A percentile compares a stretch with the other conserved stretches of the same genome.
These are phyloP conservation scores for Chaetomiaceae sp. DNA, from an alignment of 2,329 filamentous ascomycete species.

Conservation along the genomic window DNA sequence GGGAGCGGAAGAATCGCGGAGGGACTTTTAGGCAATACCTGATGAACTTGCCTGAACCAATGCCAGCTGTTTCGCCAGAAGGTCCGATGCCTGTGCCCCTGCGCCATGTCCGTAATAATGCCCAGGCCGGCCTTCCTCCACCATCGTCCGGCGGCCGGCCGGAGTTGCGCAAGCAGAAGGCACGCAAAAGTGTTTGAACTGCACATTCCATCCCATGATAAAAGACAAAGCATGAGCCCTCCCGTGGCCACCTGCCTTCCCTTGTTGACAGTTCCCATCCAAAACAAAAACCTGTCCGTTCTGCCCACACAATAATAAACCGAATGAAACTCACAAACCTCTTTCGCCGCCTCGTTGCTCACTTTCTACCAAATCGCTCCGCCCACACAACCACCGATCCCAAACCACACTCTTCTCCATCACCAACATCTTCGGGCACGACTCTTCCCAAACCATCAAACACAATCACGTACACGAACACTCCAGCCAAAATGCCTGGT, in stretches of 20 bases:
- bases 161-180: neutral
- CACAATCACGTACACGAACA: neutral
- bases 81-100: neutral
- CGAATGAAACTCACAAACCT: conserved; percentile 22
- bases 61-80: neutral
- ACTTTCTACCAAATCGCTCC: conserved; percentile 15
- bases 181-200: too few relatives aligned
- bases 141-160: conserved; percentile 28
- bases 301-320: neutral
- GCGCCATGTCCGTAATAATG: conserved; percentile 24
- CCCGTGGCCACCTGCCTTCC: neutral
- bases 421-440: conserved; percentile 13
- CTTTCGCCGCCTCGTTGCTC: conserved; percentile 24
- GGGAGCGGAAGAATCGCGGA: too few relatives aligned
- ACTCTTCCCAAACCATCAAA: conserved; percentile 9
- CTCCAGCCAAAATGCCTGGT: conserved; percentile 20
- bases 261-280: neutral
- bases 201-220: neutral
- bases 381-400: conserved; percentile 16
- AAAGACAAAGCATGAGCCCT: neutral
- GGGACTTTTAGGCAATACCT: too few relatives aligned
- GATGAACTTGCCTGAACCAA: too few relatives aligned
- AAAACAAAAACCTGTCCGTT: neutral
- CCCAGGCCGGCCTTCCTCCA: conserved; percentile 28
- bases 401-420: conserved; percentile 4